Evolutionary conservation across 2,329 filamentous ascomycete species (phyloP).

Genomic region (Colletotrichum melonis): DNA sequence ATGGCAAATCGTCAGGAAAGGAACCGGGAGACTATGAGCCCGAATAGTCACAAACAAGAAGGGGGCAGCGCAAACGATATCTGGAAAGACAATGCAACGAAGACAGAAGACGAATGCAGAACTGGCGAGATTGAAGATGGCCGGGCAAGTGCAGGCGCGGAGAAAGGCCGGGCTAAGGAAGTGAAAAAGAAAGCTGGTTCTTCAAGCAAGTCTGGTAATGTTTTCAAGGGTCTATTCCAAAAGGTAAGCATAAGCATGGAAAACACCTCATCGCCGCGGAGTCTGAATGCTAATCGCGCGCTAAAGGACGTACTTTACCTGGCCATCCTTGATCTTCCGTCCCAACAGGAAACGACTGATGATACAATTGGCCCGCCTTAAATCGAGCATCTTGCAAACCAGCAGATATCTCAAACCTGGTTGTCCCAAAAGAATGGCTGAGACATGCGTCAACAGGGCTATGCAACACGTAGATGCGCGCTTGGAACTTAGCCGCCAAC

Average conservation of each 20-base stretch:
- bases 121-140: neutral
- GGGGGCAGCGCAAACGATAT: neutral
- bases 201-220: neutral
- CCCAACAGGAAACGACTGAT: neutral
- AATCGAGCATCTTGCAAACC: neutral
- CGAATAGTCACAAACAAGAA: neutral
- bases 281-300: too few species aligned
- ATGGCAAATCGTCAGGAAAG: neutral
- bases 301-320: constrained; percentile 27
- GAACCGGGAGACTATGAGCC: neutral
- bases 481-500: neutral
- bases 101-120: neutral
- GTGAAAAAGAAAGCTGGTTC: neutral
- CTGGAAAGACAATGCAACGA: neutral
- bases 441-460: neutral
- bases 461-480: neutral
- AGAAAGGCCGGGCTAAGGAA: neutral
- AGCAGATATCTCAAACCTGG: neutral
- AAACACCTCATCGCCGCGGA: too few species aligned
- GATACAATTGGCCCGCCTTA: neutral
- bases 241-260: constrained; percentile 5
- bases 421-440: neutral
- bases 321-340: constrained; percentile 13
- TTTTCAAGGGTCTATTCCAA: constrained; percentile 18
- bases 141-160: too few species aligned